These are phyloP conservation scores for Oldenlandia corymbosa DNA, from an alignment of 257 asterid genomes.

Conservation along the genomic window DNA sequence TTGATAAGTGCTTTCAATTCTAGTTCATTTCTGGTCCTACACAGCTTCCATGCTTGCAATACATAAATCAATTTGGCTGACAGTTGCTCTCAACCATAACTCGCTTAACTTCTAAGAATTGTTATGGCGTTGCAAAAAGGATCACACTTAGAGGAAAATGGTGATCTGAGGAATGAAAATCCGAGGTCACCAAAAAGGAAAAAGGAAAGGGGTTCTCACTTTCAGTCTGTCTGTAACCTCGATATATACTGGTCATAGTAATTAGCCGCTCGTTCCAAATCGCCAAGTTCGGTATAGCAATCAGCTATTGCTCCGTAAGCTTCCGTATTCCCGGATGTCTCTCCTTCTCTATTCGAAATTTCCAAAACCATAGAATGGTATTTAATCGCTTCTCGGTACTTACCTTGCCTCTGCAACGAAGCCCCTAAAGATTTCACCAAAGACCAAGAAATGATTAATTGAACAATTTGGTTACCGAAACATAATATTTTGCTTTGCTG, in stretches of 20 bases:
- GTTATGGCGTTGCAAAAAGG: background rate
- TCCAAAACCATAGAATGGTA: conserved; percentile 79
- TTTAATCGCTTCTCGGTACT: conserved; percentile 76
- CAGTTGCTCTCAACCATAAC: conserved; percentile 1
- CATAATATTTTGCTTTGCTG: background rate
- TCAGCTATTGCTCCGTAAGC: conserved; percentile 98
- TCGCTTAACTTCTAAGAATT: conserved; percentile 5
- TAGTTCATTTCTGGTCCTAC: background rate
- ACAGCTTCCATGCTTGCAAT: background rate
- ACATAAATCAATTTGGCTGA: conserved; percentile 9
- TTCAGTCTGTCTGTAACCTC: conserved; percentile 76
- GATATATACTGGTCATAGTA: conserved; percentile 84
- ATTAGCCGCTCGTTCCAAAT: conserved; percentile 82
- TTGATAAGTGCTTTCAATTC: background rate
- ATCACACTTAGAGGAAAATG: conserved; percentile 15
- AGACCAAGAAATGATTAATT: background rate
- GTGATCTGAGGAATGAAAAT: conserved; percentile 5
- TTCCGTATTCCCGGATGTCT: conserved; percentile 88
- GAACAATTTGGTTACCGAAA: background rate
- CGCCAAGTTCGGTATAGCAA: conserved; percentile 94
- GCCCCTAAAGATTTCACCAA: conserved; percentile 48
- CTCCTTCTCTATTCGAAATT: conserved; percentile 74
- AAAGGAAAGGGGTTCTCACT: background rate
- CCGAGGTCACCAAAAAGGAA: conserved; percentile 5
- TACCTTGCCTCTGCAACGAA: conserved; percentile 88